Evolutionary conservation across 2,329 filamentous ascomycete genomes (phyloP).

Genomic region (Alternaria angustiovoidea): DNA sequence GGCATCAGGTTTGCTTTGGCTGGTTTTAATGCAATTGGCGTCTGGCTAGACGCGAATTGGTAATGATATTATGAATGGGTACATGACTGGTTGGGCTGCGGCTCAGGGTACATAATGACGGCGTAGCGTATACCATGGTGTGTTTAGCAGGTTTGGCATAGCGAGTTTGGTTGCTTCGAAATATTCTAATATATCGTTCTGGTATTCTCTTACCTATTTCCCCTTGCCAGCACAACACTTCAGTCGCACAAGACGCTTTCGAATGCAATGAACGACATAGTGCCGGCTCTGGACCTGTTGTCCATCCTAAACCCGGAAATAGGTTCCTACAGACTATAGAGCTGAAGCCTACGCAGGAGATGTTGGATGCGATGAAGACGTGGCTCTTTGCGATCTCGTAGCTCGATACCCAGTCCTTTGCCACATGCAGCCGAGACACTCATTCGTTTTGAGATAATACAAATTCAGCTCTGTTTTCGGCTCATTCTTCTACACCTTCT

Average conservation of each 20-base stretch:
- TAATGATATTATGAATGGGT: constrained; percentile 14
- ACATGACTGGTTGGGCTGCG: neutral
- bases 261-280: neutral
- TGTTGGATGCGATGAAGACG: no score
- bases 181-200: neutral
- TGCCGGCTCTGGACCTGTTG: neutral
- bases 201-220: neutral
- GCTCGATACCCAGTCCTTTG: no score
- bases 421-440: no score
- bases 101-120: constrained; percentile 2
- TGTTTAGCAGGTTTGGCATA: constrained; percentile 2
- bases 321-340: no score
- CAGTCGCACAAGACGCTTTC: neutral
- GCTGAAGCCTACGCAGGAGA: no score
- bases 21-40: neutral
- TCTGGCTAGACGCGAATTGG: neutral
- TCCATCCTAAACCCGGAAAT: no score
- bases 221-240: neutral
- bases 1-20: neutral
- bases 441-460: no score
- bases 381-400: no score
- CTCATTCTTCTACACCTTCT: no score
- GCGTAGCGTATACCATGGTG: constrained; percentile 8
- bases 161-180: neutral
- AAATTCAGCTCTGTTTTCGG: no score